Evolutionary conservation across 805 yeast genomes (phyloP).

Genomic region (Saturnispora silvae): DNA sequence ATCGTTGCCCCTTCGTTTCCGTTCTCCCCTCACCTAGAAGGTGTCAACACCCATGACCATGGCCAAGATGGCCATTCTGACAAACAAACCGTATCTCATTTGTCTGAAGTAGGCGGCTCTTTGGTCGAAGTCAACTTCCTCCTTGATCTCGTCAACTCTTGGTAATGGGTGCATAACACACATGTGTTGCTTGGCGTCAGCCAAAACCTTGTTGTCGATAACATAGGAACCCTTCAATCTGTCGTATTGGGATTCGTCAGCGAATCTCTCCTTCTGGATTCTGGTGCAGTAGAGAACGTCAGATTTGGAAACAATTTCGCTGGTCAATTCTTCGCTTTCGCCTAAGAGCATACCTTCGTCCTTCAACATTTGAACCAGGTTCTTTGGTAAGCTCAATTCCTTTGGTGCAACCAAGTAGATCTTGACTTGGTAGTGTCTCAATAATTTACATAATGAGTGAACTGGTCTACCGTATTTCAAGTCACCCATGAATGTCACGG

Average conservation of each 20-base stretch:
- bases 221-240: constrained; percentile 84
- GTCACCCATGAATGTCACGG: constrained; percentile 98
- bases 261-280: constrained; percentile 94
- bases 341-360: constrained; percentile 57
- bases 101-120: constrained; percentile 99
- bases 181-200: constrained; percentile 96
- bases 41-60: constrained; percentile 96
- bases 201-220: constrained; percentile 83
- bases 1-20: too few species aligned
- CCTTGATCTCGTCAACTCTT: constrained; percentile 90
- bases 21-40: too few species aligned
- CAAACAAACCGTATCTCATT: constrained; percentile 96
- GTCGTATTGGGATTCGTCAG: constrained; percentile 63
- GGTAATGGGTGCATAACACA: constrained; percentile 99
- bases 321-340: constrained; percentile 71
- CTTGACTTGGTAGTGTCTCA: constrained; percentile 87
- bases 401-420: constrained; percentile 86
- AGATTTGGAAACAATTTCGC: constrained; percentile 76
- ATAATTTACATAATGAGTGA: constrained; percentile 84
- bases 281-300: constrained; percentile 97
- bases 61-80: constrained; percentile 97
- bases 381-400: constrained; percentile 75
- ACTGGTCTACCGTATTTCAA: constrained; percentile 97
- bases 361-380: constrained; percentile 54
- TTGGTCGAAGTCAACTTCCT: constrained; percentile 98